Conservation (phyloP, 2,329 filamentous ascomycete genomes). For the Cercospora nicotianae region DNA sequence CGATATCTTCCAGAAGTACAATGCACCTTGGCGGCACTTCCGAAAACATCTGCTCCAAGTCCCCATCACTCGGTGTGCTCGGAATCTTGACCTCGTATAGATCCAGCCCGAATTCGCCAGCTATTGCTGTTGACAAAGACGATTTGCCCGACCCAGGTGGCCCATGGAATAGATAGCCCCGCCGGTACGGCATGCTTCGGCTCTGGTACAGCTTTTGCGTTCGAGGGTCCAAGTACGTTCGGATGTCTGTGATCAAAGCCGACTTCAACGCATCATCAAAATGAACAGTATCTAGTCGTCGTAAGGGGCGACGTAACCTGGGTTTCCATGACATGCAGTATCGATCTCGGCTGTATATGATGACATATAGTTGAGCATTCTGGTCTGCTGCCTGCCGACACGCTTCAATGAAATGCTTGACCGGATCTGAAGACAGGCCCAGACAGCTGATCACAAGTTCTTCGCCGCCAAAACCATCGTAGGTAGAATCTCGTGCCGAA, state of each 20-base stretch:
- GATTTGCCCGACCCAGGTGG: constrained; percentile 47
- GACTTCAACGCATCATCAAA: constrained; percentile 66
- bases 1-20: constrained; percentile 47
- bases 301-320: constrained; percentile 54
- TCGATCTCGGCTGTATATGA: constrained; percentile 43
- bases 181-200: constrained; percentile 77
- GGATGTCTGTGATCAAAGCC: constrained; percentile 66
- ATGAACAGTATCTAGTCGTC: constrained; percentile 71
- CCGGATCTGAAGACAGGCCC: constrained; percentile 47
- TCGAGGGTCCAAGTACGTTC: constrained; percentile 69
- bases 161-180: constrained; percentile 76
- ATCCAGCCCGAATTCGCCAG: constrained; percentile 45
- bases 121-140: constrained; percentile 39
- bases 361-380: constrained; percentile 43
- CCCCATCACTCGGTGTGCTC: constrained; percentile 58
- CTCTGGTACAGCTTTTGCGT: constrained; percentile 76
- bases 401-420: constrained; percentile 46
- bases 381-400: constrained; percentile 42
- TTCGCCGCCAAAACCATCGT: constrained; percentile 31
- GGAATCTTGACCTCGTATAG: constrained; percentile 43
- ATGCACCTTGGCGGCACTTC: constrained; percentile 44
- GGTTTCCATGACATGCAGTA: constrained; percentile 38
- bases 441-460: constrained; percentile 44
- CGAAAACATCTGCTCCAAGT: constrained; percentile 49
- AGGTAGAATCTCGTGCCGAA: constrained; percentile 23